Conservation (phyloP, 1,284 basidiomycete species). For the Porogramme epimiltina region DNA sequence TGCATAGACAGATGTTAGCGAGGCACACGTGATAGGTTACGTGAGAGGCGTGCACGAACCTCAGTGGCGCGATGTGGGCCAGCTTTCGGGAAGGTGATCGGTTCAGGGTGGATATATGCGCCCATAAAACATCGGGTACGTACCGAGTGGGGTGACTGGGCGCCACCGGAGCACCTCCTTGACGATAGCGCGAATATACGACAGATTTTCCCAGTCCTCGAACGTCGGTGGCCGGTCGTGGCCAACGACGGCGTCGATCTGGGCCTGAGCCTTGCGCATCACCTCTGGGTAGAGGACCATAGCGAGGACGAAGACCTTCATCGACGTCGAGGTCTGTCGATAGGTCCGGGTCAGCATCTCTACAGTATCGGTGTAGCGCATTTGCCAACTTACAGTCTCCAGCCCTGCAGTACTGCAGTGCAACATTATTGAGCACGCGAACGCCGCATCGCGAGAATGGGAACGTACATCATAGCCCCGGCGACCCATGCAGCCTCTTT, state of each 20-base stretch:
- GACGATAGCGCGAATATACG: slow-evolving; percentile 18
- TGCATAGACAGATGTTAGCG: not conserved
- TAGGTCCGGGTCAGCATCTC: too few species aligned
- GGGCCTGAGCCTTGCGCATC: slow-evolving; percentile 31
- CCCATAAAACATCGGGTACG: too few species aligned
- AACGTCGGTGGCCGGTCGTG: slow-evolving; percentile 31
- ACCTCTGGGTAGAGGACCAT: not conserved
- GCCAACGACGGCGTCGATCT: slow-evolving; percentile 40
- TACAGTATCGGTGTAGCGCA: not conserved
- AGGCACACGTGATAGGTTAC: too few species aligned
- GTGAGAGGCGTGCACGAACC: not conserved
- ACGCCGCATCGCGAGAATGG: not conserved
- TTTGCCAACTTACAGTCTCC: not conserved
- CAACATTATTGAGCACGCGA: too few species aligned
- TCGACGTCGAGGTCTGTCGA: not conserved
- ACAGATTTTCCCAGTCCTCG: slow-evolving; percentile 1
- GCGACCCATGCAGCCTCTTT: slow-evolving; percentile 4
- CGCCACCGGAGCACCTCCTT: slow-evolving; percentile 3
- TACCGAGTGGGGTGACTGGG: not conserved
- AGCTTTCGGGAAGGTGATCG: not conserved
- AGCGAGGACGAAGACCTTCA: slow-evolving; percentile 1
- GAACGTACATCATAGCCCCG: slow-evolving; percentile 1
- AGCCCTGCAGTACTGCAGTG: not conserved
- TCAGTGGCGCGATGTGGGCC: not conserved
- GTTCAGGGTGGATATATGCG: too few species aligned